Percentiles rank a stretch among this genome's conserved stretches.
Evolutionary conservation across 306 rosid genomes (phyloP).

Genomic region (Spatholobus suberectus): DNA sequence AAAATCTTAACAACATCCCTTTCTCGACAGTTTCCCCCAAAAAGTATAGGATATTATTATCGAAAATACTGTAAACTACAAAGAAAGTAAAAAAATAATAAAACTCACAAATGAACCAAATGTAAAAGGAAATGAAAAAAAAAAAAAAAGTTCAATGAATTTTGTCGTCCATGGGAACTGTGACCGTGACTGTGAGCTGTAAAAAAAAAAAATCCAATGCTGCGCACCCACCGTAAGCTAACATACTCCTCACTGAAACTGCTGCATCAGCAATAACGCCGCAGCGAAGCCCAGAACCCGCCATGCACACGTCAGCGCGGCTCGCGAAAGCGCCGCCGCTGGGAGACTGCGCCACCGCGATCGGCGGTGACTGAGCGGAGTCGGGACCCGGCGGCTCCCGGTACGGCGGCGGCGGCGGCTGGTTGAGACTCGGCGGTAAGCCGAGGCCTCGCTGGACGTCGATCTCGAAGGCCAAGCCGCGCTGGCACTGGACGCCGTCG

Average conservation of each 20-base stretch:
- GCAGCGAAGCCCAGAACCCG: slow-evolving; percentile 25
- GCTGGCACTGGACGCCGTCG: slow-evolving; percentile 71
- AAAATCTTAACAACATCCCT: not conserved
- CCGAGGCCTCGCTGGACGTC: slow-evolving; percentile 71
- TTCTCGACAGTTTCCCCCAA: not conserved
- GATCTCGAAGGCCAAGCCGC: slow-evolving; percentile 78
- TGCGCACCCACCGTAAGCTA: not conserved
- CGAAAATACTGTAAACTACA: not conserved
- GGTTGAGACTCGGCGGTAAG: slow-evolving; percentile 83
- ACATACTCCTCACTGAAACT: not conserved
- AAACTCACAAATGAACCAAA: not conserved
- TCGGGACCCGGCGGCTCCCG: slow-evolving; percentile 61
- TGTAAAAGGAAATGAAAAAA: not conserved
- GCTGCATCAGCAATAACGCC: slow-evolving; percentile 18
- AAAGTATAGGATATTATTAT: not conserved
- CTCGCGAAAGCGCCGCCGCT: slow-evolving; percentile 38
- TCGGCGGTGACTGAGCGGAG: slow-evolving; percentile 54
- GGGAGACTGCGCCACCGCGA: slow-evolving; percentile 23
- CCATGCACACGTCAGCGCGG: slow-evolving; percentile 38
- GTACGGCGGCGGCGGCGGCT: slow-evolving; percentile 92
- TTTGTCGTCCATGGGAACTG: not conserved
- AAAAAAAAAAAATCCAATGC: not conserved
- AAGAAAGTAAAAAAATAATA: not conserved
- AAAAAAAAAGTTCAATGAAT: not conserved
- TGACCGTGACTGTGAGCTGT: not conserved